Evolutionary conservation across 164 flowering plant species (phyloP).

Genomic region (Berberis thunbergii): DNA sequence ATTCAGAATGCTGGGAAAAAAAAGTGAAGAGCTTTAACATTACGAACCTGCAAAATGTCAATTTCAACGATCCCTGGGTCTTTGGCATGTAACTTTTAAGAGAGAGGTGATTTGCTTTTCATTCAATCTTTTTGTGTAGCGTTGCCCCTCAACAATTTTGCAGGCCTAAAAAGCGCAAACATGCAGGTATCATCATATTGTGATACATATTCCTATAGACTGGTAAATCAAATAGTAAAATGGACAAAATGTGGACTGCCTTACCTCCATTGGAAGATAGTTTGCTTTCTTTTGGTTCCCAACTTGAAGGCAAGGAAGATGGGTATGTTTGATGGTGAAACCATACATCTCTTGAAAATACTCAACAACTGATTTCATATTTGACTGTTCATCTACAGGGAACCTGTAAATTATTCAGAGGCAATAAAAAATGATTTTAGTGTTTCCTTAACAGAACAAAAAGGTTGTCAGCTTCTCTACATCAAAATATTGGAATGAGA

Average conservation of each 20-base stretch:
- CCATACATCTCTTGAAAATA: constrained; percentile 72
- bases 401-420: constrained; percentile 6
- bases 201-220: no score
- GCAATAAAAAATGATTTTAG: not conserved
- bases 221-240: no score
- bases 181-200: not conserved
- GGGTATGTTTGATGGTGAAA: constrained; percentile 44
- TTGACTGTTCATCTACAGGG: constrained; percentile 29
- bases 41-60: constrained; percentile 56
- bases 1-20: not conserved
- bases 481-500: not conserved
- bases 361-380: constrained; percentile 63
- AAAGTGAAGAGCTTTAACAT: not conserved
- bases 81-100: constrained; percentile 72
- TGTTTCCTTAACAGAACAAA: not conserved
- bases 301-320: constrained; percentile 63
- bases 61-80: constrained; percentile 67
- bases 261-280: constrained; percentile 71
- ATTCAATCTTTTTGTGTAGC: constrained; percentile 74
- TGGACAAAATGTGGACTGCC: no score
- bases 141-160: constrained; percentile 78
- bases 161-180: constrained; percentile 44
- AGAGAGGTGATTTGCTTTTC: constrained; percentile 76
- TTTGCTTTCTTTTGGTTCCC: constrained; percentile 58
- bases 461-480: not conserved